Evolutionary conservation across 2,329 filamentous ascomycete species (phyloP).

Genomic region (Curvularia lunata): DNA sequence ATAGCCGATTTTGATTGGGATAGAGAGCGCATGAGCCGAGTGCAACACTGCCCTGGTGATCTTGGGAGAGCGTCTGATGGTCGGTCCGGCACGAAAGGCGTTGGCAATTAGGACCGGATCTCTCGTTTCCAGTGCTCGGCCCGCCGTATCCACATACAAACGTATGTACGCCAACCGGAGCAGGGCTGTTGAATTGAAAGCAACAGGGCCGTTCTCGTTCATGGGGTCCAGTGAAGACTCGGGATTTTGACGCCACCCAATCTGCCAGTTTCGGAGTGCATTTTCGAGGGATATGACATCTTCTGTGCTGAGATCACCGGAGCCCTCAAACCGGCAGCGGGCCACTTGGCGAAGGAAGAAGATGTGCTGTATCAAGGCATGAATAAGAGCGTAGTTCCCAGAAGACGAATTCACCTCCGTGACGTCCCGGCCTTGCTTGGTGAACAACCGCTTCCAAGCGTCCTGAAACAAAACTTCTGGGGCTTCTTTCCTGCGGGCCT

Average conservation of each 20-base stretch:
- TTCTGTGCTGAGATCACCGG: conserved; percentile 42
- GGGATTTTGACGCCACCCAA: conserved; percentile 49
- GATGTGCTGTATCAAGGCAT: conserved; percentile 74
- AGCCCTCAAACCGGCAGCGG: conserved; percentile 42
- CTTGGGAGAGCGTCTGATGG: conserved; percentile 64
- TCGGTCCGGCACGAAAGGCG: conserved; percentile 64
- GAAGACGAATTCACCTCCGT: conserved; percentile 42
- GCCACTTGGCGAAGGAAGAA: conserved; percentile 67
- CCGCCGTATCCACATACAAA: conserved; percentile 69
- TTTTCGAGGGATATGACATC: conserved; percentile 54
- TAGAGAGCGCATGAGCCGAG: conserved; percentile 70
- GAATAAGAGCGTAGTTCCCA: conserved; percentile 74
- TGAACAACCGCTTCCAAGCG: conserved; percentile 44
- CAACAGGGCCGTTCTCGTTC: conserved; percentile 65
- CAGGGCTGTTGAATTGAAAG: conserved; percentile 69
- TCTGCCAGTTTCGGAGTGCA: conserved; percentile 53
- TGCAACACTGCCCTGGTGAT: conserved; percentile 71
- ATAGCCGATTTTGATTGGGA: conserved; percentile 64
- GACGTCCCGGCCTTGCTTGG: conserved; percentile 40
- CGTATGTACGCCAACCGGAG: conserved; percentile 68
- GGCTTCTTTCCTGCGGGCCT: conserved; percentile 33
- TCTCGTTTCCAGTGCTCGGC: conserved; percentile 68
- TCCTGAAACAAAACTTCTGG: conserved; percentile 42
- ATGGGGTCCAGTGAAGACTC: conserved; percentile 57
- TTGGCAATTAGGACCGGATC: conserved; percentile 68